Evolutionary conservation across 164 flowering plant species (phyloP), one percentile per base, ranked within the genome.

Genomic region (Taxillus chinensis): DNA sequence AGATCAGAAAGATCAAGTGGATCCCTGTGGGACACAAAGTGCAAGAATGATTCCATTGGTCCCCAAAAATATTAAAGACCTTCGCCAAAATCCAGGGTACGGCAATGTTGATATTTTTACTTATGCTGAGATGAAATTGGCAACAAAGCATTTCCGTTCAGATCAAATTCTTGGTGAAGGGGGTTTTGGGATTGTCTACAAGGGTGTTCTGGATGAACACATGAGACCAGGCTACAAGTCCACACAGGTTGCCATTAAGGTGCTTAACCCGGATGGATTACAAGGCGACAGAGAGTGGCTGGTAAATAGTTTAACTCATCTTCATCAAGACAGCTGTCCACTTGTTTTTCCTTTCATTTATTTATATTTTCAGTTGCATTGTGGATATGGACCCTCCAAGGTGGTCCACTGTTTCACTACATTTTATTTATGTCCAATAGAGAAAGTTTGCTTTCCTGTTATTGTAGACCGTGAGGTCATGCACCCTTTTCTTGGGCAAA

Each of bases 251-350:
- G 98, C 98, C 27, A 80, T 90, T 62, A 92, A 92, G 76, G 85
- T 79, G 79, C 96, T 90, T 39, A 86, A 88, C 71, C 93, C 75
- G 2, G 87, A 84, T 46, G 95, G 96, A 3, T 82, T 79, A 48
- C 96, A 90, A 73, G 98, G 98, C 14, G 96, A 92, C 66, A 77
- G 82, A 67, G 98, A 92, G 73, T 92, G 98, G 98, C 90, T 90
- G 93, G 98, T 92, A 86, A 50, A 62, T 51, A 3, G 46, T 46
- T 68, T 65, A 3, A 10, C 67, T 64, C 46, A 43, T 43, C 12
- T 8, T 48, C 10, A 48, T 48, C 13, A 3, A 48, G 1, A 48
- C 7, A 7, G 51, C 51, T 14, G 12, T 4, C 12, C 12, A 48
- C 3, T 11, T 8, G 9, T 48, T 7, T 48, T 8, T 48, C 13